Base-by-base conservation (phyloP, 139 green algal species). In the Tetraselmis chui region DNA sequence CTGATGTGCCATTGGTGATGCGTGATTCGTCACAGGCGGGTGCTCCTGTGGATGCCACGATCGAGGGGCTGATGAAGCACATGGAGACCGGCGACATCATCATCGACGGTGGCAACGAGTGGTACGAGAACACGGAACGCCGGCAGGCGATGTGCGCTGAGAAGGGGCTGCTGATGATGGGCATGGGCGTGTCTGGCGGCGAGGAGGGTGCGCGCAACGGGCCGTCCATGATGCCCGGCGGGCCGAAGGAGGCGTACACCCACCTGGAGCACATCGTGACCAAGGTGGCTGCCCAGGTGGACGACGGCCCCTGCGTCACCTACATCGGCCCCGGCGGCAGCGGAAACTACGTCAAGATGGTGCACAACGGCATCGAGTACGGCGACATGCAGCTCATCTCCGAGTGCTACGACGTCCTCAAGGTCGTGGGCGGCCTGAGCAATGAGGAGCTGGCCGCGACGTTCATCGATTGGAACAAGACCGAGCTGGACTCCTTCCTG, bases 301-400 rank as follows among this genome's bases (percentile, higher is more conserved):
- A 99, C 76, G 92, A 97, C 83, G 96, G 96, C 23, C 90, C 97
- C 0, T 99, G 96, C 84, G 95, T 98, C 1, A 99, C 91, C 59
- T 96, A 97, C 89, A 82, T 96, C 29, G 92, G 91, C 25, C 82
- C 84, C n/a, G 90, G 93, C 30, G 93, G 91, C 59, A 79, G 94
- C 1, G 97, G 97, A 76, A 99, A 99, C 91, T 99, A 95, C 81
- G 97, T 99, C 18, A 99, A 99, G 94, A 99, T 99, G 97, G 95
- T 99, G 81, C 97, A 99, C 94, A 99, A 99, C 86, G 97, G 97
- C 86, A 99, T 99, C 84, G 97, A 99, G 93, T 99, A 99, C 84
- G 97, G 97, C 11, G 97, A 99, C 90, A 99, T 99, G 97, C 96
- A 99, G 93, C 92, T 99, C 80, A 98, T 98, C 85, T 88, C 89